Evolutionary conservation across 2,329 filamentous ascomycete genomes (phyloP), one percentile per base, ranked within the genome.

Genomic region (Fusarium annulatum): DNA sequence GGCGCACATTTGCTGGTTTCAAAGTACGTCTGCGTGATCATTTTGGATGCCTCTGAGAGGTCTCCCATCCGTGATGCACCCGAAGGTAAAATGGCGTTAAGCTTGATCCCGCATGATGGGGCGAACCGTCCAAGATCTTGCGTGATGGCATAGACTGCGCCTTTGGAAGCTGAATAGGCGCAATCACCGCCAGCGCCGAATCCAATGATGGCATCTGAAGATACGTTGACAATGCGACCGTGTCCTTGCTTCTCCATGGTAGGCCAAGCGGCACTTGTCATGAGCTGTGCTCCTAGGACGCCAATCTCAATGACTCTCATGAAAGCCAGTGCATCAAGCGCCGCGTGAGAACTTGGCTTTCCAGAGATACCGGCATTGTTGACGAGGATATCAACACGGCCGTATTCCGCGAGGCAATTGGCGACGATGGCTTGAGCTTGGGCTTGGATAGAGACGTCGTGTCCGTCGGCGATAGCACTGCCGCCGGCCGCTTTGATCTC

Each of bases 41-140:
- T 57, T 30, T 71, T 76, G 26, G 62, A 62, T 5, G 57, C 66
- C 14, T 63, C 61, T 7, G 73, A 76, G 14, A 76, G 53, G 33
- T 76, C 74, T 5, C 59, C 62, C 73, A 76, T 76, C 12, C 74
- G 71, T 9, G 73, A 76, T 4, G 61, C 56, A 3, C 51, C 74
- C 1, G 73, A 76, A 4, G 67, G 67, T 14, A 76, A 28, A 16
- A 76, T 55, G 30, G 52, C 74, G 26, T 76, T 76, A 51, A 76
- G 64, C 52, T 67, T 73, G 30, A 75, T 75, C n/a, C 71, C 69
- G 28, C 59, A 51, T 9, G 34, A 28, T 1, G 49, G 53, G 11
- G 61, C 46, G 28, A 72, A 63, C 5, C 65, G 68, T 16, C 73
- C 71, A 6, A 74, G 65, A 36, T 74, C 68, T 7, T 56, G 64